These are phyloP conservation scores for Aspergillus sp. DNA, from an alignment of 2,329 filamentous ascomycete species.

Conservation along the genomic window DNA sequence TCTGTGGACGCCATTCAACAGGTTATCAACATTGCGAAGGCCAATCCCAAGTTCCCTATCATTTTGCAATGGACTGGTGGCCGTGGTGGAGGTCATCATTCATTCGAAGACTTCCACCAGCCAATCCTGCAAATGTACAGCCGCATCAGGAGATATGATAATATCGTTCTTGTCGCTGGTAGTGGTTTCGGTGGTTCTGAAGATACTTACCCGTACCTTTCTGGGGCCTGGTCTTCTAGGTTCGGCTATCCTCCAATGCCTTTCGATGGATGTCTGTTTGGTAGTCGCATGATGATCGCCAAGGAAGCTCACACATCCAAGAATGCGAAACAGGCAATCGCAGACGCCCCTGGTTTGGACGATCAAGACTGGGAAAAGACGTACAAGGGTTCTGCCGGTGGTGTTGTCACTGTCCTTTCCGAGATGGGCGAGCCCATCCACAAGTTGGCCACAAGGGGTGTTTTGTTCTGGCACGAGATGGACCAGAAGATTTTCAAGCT, in stretches of 20 bases:
- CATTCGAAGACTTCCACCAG: slow-evolving; percentile 90
- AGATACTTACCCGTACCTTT: slow-evolving; percentile 88
- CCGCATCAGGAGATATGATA: slow-evolving; percentile 76
- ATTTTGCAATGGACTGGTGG: slow-evolving; percentile 92
- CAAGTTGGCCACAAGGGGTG: slow-evolving; percentile 94
- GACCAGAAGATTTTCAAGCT: slow-evolving; percentile 96
- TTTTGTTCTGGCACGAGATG: slow-evolving; percentile 97
- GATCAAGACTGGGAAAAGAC: slow-evolving; percentile 87
- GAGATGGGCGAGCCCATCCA: slow-evolving; percentile 99
- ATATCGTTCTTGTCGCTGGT: slow-evolving; percentile 81
- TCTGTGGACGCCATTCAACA: slow-evolving; percentile 82
- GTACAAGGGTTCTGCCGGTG: slow-evolving; percentile 85
- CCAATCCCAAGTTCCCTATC: slow-evolving; percentile 83
- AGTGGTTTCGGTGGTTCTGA: slow-evolving; percentile 87
- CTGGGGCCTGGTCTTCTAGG: slow-evolving; percentile 78
- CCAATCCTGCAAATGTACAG: slow-evolving; percentile 88
- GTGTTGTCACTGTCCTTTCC: slow-evolving; percentile 91
- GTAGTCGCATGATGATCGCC: slow-evolving; percentile 89
- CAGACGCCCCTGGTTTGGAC: slow-evolving; percentile 75
- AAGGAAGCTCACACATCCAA: slow-evolving; percentile 86
- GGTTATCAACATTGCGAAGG: slow-evolving; percentile 87
- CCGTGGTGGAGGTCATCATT: slow-evolving; percentile 88
- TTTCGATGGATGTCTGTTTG: slow-evolving; percentile 85
- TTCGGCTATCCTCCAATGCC: slow-evolving; percentile 90
- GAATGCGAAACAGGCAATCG: slow-evolving; percentile 84